Base-by-base conservation (phyloP, 768 basidiomycete species). In the Collybia sordida region DNA sequence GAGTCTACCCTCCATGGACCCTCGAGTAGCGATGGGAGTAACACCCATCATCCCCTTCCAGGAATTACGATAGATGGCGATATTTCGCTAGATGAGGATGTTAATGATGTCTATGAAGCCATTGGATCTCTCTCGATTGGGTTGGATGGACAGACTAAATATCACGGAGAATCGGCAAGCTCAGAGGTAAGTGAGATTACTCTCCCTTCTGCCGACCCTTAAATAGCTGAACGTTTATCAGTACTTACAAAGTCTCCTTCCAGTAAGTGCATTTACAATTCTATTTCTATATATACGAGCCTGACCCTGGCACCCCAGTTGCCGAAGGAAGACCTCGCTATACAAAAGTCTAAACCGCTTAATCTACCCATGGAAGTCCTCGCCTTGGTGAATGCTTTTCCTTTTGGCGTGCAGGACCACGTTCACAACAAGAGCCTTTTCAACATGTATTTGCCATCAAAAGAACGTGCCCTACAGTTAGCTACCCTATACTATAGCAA, bases 121-220 rank as follows among this genome's bases (percentile, higher is more conserved):
- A 62, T 80, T 36, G 79, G 80, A 19, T 75, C 79, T 6, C 69
- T 82, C 9, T 69, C 78, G 0, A 73, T 82, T 28, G 75, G 75
- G 34, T 43, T 64, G 5, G 70, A 79, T 45, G 80, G 79, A n/a
- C 72, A 75, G 43, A 64, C 72, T 1, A 72, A 67, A 49, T 81
- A 80, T 59, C 74, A 77, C 53, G 79, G 80, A 11, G 75, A 72
- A 51, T 73, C 74, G 4, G 72, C 78, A 19, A 67, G 73, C 15
- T 74, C 78, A 19, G 79, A 80, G 71, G 80, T 79, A 53, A 45
- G 64, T 56, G 21, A 39, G 11, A 24, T 19, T 36, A 27, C 19
- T 17, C 6, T 25, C 36, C 8, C 34, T 7, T 14, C 18, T 27
- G 27, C 22, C 36, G 28, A 24, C 18, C n/a, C 42, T 17, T 38